Evolutionary conservation across 2,329 filamentous ascomycete species (phyloP).

Genomic region (Sphaerulina populicola): DNA sequence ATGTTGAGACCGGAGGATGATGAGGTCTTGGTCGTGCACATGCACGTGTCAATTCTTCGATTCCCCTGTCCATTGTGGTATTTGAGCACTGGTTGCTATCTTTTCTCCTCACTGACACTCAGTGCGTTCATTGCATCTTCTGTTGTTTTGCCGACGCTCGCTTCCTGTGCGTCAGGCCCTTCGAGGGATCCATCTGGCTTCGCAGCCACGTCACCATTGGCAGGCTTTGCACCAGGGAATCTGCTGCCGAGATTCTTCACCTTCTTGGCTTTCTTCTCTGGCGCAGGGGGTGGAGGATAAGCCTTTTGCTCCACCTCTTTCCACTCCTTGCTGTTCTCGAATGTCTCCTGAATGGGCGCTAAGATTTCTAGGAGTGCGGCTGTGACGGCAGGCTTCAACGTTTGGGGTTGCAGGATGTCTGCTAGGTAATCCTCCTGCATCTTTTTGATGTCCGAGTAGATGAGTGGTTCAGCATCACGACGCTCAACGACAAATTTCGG

Average conservation of each 20-base stretch:
- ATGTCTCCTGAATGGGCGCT: constrained; percentile 68
- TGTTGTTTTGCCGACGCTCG: constrained; percentile 37
- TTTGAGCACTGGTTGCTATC: constrained; percentile 16
- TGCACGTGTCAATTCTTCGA: background rate
- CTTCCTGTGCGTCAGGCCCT: constrained; percentile 36
- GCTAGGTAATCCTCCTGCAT: constrained; percentile 71
- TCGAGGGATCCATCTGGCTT: constrained; percentile 42
- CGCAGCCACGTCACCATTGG: constrained; percentile 32
- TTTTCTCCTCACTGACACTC: constrained; percentile 14
- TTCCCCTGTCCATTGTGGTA: background rate
- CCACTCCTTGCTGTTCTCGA: constrained; percentile 65
- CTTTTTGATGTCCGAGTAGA: constrained; percentile 67
- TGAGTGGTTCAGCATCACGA: constrained; percentile 61
- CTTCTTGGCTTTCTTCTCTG: constrained; percentile 59
- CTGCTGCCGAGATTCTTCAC: constrained; percentile 67
- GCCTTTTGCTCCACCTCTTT: constrained; percentile 67
- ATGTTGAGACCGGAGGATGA: background rate
- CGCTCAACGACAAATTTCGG: constrained; percentile 59
- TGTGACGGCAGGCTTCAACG: constrained; percentile 76
- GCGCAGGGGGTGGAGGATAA: constrained; percentile 61
- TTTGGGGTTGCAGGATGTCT: constrained; percentile 64
- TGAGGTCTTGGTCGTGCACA: background rate
- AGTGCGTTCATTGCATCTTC: constrained; percentile 36
- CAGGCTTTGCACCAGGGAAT: constrained; percentile 45
- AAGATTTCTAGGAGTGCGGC: constrained; percentile 65